A percentile compares a stretch with the other conserved stretches of the same genome.
Evolutionary conservation across 148 eudicot species (phyloP).

Genomic region (Vaccinium myrtillus): DNA sequence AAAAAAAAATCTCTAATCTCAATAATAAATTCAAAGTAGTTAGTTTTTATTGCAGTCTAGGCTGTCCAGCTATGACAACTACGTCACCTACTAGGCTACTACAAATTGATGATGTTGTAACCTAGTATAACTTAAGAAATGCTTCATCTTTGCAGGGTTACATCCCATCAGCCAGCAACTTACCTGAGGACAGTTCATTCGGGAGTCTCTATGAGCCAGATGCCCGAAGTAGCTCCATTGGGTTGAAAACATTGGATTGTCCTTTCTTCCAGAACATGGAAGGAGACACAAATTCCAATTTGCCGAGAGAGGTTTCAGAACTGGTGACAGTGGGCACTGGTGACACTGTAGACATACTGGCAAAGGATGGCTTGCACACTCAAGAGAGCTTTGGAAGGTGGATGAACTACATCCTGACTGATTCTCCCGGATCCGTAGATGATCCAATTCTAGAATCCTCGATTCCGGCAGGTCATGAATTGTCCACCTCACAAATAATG

Average conservation of each 20-base stretch:
- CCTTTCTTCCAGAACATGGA: conserved; percentile 24
- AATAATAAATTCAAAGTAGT: not conserved
- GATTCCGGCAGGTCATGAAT: conserved; percentile 34
- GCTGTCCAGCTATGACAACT: not conserved
- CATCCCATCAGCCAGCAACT: conserved; percentile 27
- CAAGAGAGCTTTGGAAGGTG: conserved; percentile 79
- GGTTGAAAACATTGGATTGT: conserved; percentile 21
- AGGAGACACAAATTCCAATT: conserved; percentile 30
- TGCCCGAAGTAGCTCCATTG: conserved; percentile 25
- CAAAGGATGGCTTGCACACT: conserved; percentile 39
- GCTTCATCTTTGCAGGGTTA: conserved; percentile 35
- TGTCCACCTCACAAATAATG: conserved; percentile 32
- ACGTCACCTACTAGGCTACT: not conserved
- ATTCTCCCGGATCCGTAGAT: conserved; percentile 55
- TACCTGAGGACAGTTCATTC: conserved; percentile 30
- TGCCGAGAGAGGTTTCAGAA: conserved; percentile 24
- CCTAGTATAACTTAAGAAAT: not conserved
- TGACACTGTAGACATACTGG: conserved; percentile 24
- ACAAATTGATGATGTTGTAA: not conserved
- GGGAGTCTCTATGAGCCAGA: conserved; percentile 30
- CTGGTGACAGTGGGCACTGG: conserved; percentile 25
- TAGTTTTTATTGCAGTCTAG: not conserved
- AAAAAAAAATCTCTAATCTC: not conserved
- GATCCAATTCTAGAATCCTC: conserved; percentile 44
- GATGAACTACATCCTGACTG: conserved; percentile 58